phyloP scores from a whole-genome alignment of 495 filamentous ascomycete genomes.

The Tuber umbilicatum region DNA sequence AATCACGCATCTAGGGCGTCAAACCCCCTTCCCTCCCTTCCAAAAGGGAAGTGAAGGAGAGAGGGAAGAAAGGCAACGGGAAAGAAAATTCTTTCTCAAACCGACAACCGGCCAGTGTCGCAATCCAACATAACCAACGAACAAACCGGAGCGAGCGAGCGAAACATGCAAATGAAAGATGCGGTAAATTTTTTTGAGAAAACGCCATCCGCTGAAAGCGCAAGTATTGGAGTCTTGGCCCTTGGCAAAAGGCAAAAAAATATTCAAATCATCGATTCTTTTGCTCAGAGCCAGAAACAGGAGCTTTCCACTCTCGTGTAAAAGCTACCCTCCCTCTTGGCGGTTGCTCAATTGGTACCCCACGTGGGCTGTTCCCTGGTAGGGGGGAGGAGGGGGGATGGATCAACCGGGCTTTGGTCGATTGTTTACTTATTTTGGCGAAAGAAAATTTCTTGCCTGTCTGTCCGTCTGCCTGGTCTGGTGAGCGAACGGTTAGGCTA shows the following conservation, averaged over 20 bases:
- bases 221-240: not conserved
- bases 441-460: not conserved
- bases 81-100: not conserved
- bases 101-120: not conserved
- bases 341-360: not conserved
- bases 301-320: not conserved
- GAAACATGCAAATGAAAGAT: not conserved
- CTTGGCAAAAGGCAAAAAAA: not conserved
- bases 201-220: not conserved
- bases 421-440: not conserved
- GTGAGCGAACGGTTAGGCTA: not conserved
- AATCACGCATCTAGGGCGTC: not conserved
- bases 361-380: not conserved
- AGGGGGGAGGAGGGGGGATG: not conserved
- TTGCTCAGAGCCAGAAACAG: not conserved
- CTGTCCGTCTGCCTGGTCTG: not conserved
- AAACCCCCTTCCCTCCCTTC: not conserved
- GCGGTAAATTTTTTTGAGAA: not conserved
- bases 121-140: not conserved
- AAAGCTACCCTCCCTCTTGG: not conserved
- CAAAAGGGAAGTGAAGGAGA: not conserved
- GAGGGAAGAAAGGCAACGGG: not conserved
- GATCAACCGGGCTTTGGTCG: not conserved
- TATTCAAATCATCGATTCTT: not conserved
- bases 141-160: not conserved